Base-by-base conservation (phyloP, 2,329 filamentous ascomycete genomes). In the Exophiala aquamarina region DNA sequence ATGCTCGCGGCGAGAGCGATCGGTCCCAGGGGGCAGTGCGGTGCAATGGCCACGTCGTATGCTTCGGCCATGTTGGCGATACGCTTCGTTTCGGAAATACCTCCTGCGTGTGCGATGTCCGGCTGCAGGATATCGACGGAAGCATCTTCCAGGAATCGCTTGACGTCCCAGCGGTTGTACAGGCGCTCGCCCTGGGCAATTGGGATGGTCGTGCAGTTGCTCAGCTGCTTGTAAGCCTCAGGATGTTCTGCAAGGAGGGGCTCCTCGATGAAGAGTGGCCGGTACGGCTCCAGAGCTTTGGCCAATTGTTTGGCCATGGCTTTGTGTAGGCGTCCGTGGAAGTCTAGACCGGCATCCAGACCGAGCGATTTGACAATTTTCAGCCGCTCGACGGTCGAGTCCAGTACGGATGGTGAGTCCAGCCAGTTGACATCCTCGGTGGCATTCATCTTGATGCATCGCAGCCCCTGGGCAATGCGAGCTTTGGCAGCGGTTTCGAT, bases 231-330 rank as follows among this genome's bases (percentile, higher is more conserved):
- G 59, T 87, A 79, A 0, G 74, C 82, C 41, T 81, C 81, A 2
- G 74, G 67, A 46, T 88, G 81, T 59, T 88, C 85, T 1, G 77
- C 81, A 0, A 88, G 71, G 2, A 88, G 66, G 0, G 84, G 84
- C 55, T 88, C 84, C 61, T 89, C 85, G 48, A 89, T 82, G 62
- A 89, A 89, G 14, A 89, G 67, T 0, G 84, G 85, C 1, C 73
- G 71, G 51, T 85, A 74, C 0, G 83, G 83, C 51, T 84, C 83
- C 0, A 89, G 71, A 0, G 75, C 72, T 49, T 74, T 75, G 1
- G 82, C 82, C 2, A 89, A 74, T 55, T 88, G 86, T 57, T 86
- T 87, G 0, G 84, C 84, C 85, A 88, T 88, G 10, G 84, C 81
- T 51, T 83, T 83, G 66, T 88, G 85, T 1, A 87, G 69, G 2